Conservation (phyloP, 2,329 filamentous ascomycete species). For the Chaetomiaceae sp. region DNA sequence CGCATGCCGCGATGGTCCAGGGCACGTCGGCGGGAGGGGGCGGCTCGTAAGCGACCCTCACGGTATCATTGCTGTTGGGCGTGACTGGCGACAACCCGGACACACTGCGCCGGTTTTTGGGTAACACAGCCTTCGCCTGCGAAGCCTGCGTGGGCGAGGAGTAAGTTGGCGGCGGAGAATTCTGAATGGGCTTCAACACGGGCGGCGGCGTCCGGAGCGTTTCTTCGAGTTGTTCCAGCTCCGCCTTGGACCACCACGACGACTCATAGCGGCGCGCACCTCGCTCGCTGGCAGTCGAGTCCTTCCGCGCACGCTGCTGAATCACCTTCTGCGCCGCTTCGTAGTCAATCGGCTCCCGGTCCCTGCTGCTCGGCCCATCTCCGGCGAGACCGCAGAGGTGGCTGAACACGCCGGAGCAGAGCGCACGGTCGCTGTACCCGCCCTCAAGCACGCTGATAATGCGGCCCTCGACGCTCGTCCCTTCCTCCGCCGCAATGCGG, state of each 20-base stretch:
- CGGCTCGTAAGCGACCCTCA: constrained; percentile 36
- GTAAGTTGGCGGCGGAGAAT: constrained; percentile 62
- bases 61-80: constrained; percentile 30
- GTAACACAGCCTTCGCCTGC: constrained; percentile 68
- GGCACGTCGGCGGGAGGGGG: constrained; percentile 72
- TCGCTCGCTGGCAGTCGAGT: constrained; percentile 28
- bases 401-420: constrained; percentile 82
- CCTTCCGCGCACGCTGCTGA: constrained; percentile 31
- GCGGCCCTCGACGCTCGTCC: constrained; percentile 69
- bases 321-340: constrained; percentile 53
- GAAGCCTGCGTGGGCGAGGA: constrained; percentile 85
- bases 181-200: constrained; percentile 48
- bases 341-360: constrained; percentile 37
- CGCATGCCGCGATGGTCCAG: constrained; percentile 78
- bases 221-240: constrained; percentile 64
- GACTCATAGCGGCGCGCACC: constrained; percentile 51
- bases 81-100: constrained; percentile 45
- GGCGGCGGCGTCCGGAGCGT: constrained; percentile 44
- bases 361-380: constrained; percentile 37
- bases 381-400: constrained; percentile 79
- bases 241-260: constrained; percentile 62
- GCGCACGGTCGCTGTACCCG: constrained; percentile 87
- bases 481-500: constrained; percentile 72
- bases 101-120: constrained; percentile 56
- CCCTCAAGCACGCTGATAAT: constrained; percentile 93